Conservation (phyloP, 2,329 filamentous ascomycete genomes). For the Peltaster fructicola region DNA sequence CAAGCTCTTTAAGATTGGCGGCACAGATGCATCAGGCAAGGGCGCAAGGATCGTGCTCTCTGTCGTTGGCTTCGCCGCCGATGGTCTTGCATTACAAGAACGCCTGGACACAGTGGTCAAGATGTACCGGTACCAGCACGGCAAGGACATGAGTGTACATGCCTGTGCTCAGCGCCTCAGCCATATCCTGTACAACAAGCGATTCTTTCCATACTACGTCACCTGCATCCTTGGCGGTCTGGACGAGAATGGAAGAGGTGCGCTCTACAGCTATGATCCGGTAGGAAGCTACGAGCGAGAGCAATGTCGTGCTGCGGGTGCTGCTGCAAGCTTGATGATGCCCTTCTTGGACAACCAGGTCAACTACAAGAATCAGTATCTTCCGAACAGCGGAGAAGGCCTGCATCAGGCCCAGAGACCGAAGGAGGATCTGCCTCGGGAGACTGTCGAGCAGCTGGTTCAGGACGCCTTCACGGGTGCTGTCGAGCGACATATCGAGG, state of each 20-base stretch:
- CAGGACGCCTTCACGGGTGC: conserved; percentile 97
- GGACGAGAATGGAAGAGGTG: conserved; percentile 86
- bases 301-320: conserved; percentile 84
- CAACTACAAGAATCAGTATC: conserved; percentile 98
- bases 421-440: conserved; percentile 48
- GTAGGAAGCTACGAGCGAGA: conserved; percentile 96
- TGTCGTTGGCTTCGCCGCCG: conserved; percentile 88
- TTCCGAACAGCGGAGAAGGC: conserved; percentile 68
- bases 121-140: conserved; percentile 97
- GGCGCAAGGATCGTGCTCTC: conserved; percentile 78
- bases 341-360: conserved; percentile 99
- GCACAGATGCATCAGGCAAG: conserved; percentile 67
- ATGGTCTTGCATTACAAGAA: conserved; percentile 85
- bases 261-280: conserved; percentile 92
- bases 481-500: conserved; percentile 96
- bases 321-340: conserved; percentile 88
- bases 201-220: conserved; percentile 98
- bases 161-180: conserved; percentile 89
- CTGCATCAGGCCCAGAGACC: conserved; percentile 52
- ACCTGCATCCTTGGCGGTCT: conserved; percentile 84
- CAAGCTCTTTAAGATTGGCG: conserved; percentile 95
- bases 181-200: conserved; percentile 91
- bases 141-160: conserved; percentile 85
- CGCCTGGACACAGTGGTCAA: conserved; percentile 88
- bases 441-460: conserved; percentile 69